Conservation (phyloP, 805 yeast genomes). For the Nematodospora valgi region DNA sequence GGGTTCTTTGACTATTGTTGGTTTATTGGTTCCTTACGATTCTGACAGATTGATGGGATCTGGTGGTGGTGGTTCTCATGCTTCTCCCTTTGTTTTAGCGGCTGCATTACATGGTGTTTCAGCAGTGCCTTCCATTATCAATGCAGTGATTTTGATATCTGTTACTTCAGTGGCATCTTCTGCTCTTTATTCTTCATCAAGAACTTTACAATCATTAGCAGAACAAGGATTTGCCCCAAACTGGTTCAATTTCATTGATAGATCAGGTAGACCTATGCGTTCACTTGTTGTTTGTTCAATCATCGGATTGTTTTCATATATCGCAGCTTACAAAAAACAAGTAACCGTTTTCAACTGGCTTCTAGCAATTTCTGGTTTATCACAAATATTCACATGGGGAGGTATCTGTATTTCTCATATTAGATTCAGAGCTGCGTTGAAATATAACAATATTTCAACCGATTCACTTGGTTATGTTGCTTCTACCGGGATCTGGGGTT, state of each 20-base stretch:
- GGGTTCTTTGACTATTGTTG: slow-evolving; percentile 38
- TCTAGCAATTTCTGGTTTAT: slow-evolving; percentile 39
- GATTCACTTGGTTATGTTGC: slow-evolving; percentile 33
- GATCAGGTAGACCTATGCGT: slow-evolving; percentile 39
- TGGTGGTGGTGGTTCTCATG: slow-evolving; percentile 28
- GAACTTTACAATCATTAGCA: slow-evolving; percentile 40
- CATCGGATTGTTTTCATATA: slow-evolving; percentile 35
- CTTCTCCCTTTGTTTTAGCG: slow-evolving; percentile 43
- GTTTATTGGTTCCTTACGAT: slow-evolving; percentile 36
- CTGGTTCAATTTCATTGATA: slow-evolving; percentile 39
- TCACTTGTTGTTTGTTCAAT: slow-evolving; percentile 33
- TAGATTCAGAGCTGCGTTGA: slow-evolving; percentile 39
- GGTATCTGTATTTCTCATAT: slow-evolving; percentile 39
- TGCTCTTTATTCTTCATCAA: slow-evolving; percentile 39
- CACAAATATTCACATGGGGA: slow-evolving; percentile 43
- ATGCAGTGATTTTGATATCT: slow-evolving; percentile 38
- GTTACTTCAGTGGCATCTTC: slow-evolving; percentile 43
- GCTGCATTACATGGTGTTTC: slow-evolving; percentile 37
- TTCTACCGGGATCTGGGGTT: slow-evolving; percentile 40
- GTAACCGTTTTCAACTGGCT: slow-evolving; percentile 40
- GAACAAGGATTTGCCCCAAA: slow-evolving; percentile 42
- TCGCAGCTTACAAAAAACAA: slow-evolving; percentile 39
- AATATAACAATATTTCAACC: slow-evolving; percentile 22
- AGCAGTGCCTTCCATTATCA: slow-evolving; percentile 40
- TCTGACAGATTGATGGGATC: slow-evolving; percentile 34